Evolutionary conservation across 2,329 filamentous ascomycete genomes (phyloP).

Genomic region (Aureobasidium uvarum): DNA sequence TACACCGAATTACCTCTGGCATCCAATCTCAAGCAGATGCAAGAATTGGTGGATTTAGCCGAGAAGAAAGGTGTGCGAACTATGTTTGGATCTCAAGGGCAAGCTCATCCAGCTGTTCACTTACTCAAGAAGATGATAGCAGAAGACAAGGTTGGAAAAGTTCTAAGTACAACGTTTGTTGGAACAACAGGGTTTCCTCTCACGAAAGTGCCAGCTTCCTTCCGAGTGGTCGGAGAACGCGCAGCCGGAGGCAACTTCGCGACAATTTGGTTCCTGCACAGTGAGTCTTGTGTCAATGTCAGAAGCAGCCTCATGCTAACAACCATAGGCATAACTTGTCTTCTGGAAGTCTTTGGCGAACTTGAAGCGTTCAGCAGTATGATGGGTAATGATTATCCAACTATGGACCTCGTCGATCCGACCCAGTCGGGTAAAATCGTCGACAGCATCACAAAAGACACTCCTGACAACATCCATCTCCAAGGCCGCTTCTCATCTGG

Average conservation of each 20-base stretch:
- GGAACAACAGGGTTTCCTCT: conserved; percentile 30
- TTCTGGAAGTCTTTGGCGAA: conserved; percentile 17
- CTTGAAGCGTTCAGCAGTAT: conserved; percentile 43
- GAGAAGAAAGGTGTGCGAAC: conserved; percentile 44
- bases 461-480: conserved; percentile 48
- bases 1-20: conserved; percentile 54
- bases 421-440: not conserved
- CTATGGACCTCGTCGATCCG: conserved; percentile 38
- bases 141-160: conserved; percentile 46
- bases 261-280: conserved; percentile 38
- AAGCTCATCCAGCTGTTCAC: conserved; percentile 42
- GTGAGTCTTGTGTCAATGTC: not conserved
- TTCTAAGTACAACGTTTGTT: conserved; percentile 42
- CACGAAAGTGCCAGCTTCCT: not conserved
- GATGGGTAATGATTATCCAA: conserved; percentile 49
- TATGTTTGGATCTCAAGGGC: conserved; percentile 50
- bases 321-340: not conserved
- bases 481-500: conserved; percentile 43
- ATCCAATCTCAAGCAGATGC: conserved; percentile 42
- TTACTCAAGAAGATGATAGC: conserved; percentile 48
- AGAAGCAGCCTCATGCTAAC: not conserved
- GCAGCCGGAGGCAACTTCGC: conserved; percentile 47
- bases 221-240: conserved; percentile 44
- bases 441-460: conserved; percentile 27
- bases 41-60: conserved; percentile 46